phyloP scores from a whole-genome alignment of 192 early-diverging fungal genomes.

The Umbelopsis ramanniana region DNA sequence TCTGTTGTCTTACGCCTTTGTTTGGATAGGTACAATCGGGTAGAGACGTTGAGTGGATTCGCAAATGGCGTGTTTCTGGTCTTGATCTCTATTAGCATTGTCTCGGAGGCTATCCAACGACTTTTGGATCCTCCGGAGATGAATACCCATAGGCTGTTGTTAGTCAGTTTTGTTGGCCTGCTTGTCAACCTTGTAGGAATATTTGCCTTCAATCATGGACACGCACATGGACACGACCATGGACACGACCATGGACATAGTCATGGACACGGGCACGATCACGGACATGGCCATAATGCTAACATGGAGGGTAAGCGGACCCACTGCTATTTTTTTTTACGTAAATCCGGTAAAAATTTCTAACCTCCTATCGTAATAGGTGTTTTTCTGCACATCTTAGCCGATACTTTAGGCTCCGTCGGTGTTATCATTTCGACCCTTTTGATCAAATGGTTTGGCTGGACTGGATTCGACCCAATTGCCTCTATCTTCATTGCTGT shows the following conservation, averaged over 20 bases:
- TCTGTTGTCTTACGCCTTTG: background rate
- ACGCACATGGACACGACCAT: constrained; percentile 58
- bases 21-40: constrained; percentile 75
- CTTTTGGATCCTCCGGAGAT: constrained; percentile 85
- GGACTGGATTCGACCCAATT: constrained; percentile 95
- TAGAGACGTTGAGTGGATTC: constrained; percentile 93
- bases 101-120: constrained; percentile 90
- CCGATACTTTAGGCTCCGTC: constrained; percentile 93
- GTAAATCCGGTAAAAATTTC: constrained; percentile 8
- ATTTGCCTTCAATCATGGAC: constrained; percentile 89
- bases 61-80: constrained; percentile 91
- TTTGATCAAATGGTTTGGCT: constrained; percentile 86
- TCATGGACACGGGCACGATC: constrained; percentile 61
- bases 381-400: constrained; percentile 93
- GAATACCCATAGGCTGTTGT: constrained; percentile 81
- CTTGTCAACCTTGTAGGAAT: constrained; percentile 93
- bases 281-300: constrained; percentile 71
- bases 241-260: constrained; percentile 54
- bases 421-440: constrained; percentile 96
- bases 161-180: constrained; percentile 89
- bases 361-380: constrained; percentile 32
- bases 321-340: constrained; percentile 7
- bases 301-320: constrained; percentile 77
- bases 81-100: constrained; percentile 86
- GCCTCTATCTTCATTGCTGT: constrained; percentile 91